Evolutionary conservation across 2,329 filamentous ascomycete genomes (phyloP).

Genomic region (Neoarthrinium moseri): DNA sequence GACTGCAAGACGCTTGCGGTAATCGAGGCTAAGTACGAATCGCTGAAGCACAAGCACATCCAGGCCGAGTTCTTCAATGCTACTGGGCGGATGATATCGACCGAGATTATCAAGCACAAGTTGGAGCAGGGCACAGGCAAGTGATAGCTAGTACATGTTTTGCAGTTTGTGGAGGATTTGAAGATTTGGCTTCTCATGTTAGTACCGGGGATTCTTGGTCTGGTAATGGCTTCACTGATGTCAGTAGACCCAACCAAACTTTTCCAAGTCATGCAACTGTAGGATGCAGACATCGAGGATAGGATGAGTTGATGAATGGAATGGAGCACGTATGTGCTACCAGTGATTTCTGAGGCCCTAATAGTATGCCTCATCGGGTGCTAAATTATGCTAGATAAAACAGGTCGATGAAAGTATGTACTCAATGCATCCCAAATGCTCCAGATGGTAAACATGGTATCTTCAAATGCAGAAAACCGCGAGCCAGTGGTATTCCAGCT

Average conservation of each 20-base stretch:
- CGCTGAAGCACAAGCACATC: slow-evolving; percentile 21
- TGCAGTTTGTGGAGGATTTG: no score
- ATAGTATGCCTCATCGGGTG: neutral
- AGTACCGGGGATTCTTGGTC: neutral
- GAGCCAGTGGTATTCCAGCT: slow-evolving; percentile 1
- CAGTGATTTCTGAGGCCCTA: neutral
- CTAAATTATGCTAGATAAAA: slow-evolving; percentile 8
- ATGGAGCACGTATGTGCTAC: no score
- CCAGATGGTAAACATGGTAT: slow-evolving; percentile 10
- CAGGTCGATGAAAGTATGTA: neutral
- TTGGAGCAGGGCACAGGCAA: slow-evolving; percentile 12
- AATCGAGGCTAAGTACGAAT: slow-evolving; percentile 24
- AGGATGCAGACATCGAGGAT: no score
- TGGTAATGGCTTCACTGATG: no score
- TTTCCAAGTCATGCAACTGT: no score
- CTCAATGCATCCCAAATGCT: neutral
- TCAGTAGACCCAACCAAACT: no score
- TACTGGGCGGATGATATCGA: slow-evolving; percentile 22
- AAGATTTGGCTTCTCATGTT: no score
- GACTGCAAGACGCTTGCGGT: slow-evolving; percentile 23
- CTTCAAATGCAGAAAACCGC: slow-evolving; percentile 10
- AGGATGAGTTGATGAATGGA: no score
- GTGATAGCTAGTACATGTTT: no score
- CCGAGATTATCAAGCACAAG: slow-evolving; percentile 22
- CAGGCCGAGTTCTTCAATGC: slow-evolving; percentile 26